A percentile compares a stretch with the other conserved stretches of the same genome.
Evolutionary conservation across 352 stramenopile genomes (phyloP).

Genomic region (Phytophthora palmivora): DNA sequence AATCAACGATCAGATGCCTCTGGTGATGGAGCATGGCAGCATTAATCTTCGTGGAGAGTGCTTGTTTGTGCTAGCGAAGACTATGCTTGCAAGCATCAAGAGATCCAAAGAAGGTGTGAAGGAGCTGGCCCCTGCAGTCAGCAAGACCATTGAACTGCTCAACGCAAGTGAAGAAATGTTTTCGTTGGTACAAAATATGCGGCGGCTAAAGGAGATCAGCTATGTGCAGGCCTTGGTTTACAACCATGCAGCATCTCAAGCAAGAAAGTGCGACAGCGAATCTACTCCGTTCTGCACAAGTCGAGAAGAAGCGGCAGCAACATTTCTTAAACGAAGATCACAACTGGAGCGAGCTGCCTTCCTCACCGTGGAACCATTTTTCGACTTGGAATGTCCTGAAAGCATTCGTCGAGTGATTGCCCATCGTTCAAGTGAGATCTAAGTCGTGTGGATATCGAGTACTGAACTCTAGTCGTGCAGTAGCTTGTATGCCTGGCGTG

Average conservation of each 20-base stretch:
- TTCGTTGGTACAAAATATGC: slow-evolving; percentile 41
- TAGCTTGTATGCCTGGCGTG: slow-evolving; percentile 40
- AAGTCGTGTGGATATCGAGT: slow-evolving; percentile 1
- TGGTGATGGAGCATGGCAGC: slow-evolving; percentile 73
- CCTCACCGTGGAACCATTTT: slow-evolving; percentile 38
- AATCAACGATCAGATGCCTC: slow-evolving; percentile 64
- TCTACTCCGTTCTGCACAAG: slow-evolving; percentile 12
- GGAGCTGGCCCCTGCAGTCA: slow-evolving; percentile 4
- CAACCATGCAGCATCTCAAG: slow-evolving; percentile 42
- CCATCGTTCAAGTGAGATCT: slow-evolving; percentile 31
- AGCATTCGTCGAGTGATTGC: slow-evolving; percentile 35
- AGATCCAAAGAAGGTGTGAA: slow-evolving; percentile 26
- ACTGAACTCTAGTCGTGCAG: slow-evolving; percentile 21
- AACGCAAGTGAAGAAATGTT: slow-evolving; percentile 42
- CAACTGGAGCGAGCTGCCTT: slow-evolving; percentile 39
- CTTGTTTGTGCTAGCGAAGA: slow-evolving; percentile 66
- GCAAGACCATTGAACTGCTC: slow-evolving; percentile 38
- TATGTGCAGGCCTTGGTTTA: slow-evolving; percentile 54
- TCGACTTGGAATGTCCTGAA: slow-evolving; percentile 40
- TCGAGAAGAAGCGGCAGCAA: slow-evolving; percentile 34
- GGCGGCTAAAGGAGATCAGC: slow-evolving; percentile 44
- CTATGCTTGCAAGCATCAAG: slow-evolving; percentile 44
- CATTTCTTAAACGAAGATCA: slow-evolving; percentile 39
- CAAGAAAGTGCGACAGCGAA: slow-evolving; percentile 16
- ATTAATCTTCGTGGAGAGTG: slow-evolving; percentile 63